phyloP scores from a whole-genome alignment of 1,284 basidiomycete species.

The Cystobasidium sp. region DNA sequence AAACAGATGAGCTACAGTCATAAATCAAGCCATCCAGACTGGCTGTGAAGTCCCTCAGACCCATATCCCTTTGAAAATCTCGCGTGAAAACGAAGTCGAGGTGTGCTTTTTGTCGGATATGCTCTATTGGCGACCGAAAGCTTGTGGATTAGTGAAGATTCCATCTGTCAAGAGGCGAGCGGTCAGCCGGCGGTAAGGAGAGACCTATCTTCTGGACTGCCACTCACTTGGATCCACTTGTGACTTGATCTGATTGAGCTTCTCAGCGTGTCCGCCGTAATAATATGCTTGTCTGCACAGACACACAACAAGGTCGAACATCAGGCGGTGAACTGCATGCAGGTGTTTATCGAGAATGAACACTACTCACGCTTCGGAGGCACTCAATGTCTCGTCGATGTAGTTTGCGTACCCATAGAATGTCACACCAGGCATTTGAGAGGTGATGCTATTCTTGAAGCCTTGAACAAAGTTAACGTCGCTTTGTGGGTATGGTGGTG shows the following conservation, averaged over 20 bases:
- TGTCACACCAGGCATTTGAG: slow-evolving; percentile 7
- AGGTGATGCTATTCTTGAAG: slow-evolving; percentile 37
- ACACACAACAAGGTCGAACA: too few species aligned
- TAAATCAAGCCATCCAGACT: too few species aligned
- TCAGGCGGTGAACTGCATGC: neutral
- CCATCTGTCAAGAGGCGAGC: neutral
- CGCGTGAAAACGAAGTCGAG: too few species aligned
- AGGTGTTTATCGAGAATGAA: neutral
- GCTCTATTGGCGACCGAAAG: slow-evolving; percentile 9
- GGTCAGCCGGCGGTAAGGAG: neutral
- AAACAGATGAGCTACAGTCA: too few species aligned
- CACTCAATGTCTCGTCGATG: slow-evolving; percentile 14
- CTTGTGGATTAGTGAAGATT: slow-evolving; percentile 30
- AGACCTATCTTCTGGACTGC: neutral
- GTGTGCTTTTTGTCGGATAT: too few species aligned
- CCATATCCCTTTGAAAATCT: too few species aligned
- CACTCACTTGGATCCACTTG: slow-evolving; percentile 25
- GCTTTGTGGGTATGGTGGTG: slow-evolving; percentile 47
- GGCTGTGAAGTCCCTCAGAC: too few species aligned
- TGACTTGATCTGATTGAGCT: slow-evolving; percentile 21
- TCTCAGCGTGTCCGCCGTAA: slow-evolving; percentile 19
- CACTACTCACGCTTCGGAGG: slow-evolving; percentile 17
- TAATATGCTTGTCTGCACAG: slow-evolving; percentile 14
- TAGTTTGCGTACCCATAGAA: slow-evolving; percentile 31
- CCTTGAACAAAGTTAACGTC: slow-evolving; percentile 49